A percentile compares a stretch with the other conserved stretches of the same genome.
Evolutionary conservation across 768 basidiomycete species (phyloP).

Genomic region (Auriculariales sp.): DNA sequence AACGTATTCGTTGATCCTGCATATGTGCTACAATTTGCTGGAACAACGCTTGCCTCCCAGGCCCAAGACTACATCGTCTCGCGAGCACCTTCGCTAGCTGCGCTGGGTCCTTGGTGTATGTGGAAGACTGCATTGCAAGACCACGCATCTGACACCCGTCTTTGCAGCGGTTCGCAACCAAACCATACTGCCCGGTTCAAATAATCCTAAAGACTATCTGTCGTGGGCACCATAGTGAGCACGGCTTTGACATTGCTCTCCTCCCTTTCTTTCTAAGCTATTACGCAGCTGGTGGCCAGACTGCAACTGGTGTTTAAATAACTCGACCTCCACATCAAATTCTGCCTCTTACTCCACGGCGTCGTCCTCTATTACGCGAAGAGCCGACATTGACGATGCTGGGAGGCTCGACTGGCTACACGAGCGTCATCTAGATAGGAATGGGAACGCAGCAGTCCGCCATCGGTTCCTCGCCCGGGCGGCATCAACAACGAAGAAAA

Average conservation of each 20-base stretch:
- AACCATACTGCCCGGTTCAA: no score
- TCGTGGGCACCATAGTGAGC: constrained; percentile 59
- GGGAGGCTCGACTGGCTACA: neutral
- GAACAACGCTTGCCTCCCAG: constrained; percentile 14
- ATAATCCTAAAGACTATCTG: constrained; percentile 47
- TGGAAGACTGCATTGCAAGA: no score
- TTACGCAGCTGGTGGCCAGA: neutral
- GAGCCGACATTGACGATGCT: neutral
- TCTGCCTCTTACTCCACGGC: neutral
- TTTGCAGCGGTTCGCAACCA: constrained; percentile 24
- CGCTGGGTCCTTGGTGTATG: constrained; percentile 26
- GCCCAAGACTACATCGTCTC: constrained; percentile 22
- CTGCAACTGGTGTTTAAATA: neutral
- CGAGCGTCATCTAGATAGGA: neutral
- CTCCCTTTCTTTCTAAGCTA: neutral
- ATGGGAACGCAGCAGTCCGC: neutral
- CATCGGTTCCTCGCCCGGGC: neutral
- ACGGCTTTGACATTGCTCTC: neutral
- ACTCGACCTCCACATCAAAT: neutral
- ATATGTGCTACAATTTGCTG: constrained; percentile 22
- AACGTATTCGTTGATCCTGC: constrained; percentile 28
- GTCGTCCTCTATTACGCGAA: neutral
- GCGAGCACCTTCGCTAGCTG: constrained; percentile 22
- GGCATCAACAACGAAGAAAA: neutral
- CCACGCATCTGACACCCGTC: no score